Evolutionary conservation across 75 land plant species (phyloP), one percentile per base, ranked within the genome.

Genomic region (Ceratopteris richardii): DNA sequence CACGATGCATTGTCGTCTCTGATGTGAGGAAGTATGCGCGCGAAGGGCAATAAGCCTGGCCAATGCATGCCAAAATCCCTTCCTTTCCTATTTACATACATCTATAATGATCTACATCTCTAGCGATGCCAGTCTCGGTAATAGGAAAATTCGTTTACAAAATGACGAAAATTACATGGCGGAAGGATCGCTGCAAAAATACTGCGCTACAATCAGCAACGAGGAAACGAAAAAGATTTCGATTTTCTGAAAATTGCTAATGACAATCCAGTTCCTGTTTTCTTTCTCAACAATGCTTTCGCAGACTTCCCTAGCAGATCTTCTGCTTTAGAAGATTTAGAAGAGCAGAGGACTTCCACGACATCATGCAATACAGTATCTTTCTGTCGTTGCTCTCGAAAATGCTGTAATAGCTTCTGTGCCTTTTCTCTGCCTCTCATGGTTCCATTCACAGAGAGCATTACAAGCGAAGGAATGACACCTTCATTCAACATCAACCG

Each of bases 401-500:
- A 90, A 53, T 83, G 67, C 75, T 79, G 86, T 40, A 91, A 69
- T 73, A 91, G 80, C 60, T 82, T 87, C 66, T 81, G 79, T 16
- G 97, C 88, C 67, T 91, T 91, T 52, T 84, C 88, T 59, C 63
- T 71, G 1, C 88, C 85, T 51, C 86, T 80, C 0, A 69, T 36
- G 0, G 74, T 87, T 13, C 88, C 92, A 60, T 75, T 84, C 29
- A 87, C 85, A 18, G 97, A 87, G 7, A 87, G 65, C n/a, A 80
- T 71, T 14, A 91, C 88, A 29, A 91, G 74, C 0, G 84, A 62
- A 12, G 97, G 97, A 28, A 87, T 84, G 13, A 87, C 97, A 22
- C 97, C 97, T 66, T 91, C 97, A 54, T 76, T 81, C 53, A 91
- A 62, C 40, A 91, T 80, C 72, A 84, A 53, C 29, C 84, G 79